Base-by-base conservation (phyloP, 208 protist species). In the Paratrypanosoma confusum region DNA sequence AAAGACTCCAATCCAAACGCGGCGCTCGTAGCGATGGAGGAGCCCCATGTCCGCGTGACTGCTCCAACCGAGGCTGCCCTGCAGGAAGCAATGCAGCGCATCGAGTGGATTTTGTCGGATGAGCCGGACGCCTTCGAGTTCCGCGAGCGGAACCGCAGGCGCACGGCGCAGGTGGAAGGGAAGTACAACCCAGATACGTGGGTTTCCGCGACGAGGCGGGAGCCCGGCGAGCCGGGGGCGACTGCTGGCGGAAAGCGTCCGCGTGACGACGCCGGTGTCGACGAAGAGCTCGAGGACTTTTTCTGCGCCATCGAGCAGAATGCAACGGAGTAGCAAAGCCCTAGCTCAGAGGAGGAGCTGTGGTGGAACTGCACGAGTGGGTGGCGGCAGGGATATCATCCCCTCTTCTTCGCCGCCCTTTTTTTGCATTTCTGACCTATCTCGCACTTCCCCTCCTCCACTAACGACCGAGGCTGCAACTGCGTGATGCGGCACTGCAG, bases 41-140 rank as follows among this genome's bases (percentile, higher is more conserved):
- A 95, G 29, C 84, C 88, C 27, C 88, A 95, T 45, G 76, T 75
- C 16, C 76, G 81, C 44, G 91, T 95, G 45, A 93, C 79, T 2
- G 88, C 84, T 10, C 69, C 77, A 5, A 85, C 57, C 31, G 88
- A 95, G 44, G 64, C 75, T 39, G 83, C 89, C 33, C 59, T 95
- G 38, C 79, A 93, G 39, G 72, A 62, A 28, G 81, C 79, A 13
- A 72, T 81, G 14, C 77, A 93, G 59, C 65, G 70, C 40, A 86
- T 95, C 47, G 84, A 95, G 69, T 93, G 82, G 77, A 93, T 95
- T 53, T 43, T 95, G 4, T 91, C 81, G 20, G 84, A 95, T 40
- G 79, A 88, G 34, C 79, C 78, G 3, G 84, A 91, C 54, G 84
- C 88, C 0, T 63, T 78, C 6, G 77, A 85, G 14, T 93, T 92